Percentiles rank a stretch among this genome's conserved stretches.
phyloP scores from a whole-genome alignment of 1,284 basidiomycete genomes.

The Coniferiporia weirii region DNA sequence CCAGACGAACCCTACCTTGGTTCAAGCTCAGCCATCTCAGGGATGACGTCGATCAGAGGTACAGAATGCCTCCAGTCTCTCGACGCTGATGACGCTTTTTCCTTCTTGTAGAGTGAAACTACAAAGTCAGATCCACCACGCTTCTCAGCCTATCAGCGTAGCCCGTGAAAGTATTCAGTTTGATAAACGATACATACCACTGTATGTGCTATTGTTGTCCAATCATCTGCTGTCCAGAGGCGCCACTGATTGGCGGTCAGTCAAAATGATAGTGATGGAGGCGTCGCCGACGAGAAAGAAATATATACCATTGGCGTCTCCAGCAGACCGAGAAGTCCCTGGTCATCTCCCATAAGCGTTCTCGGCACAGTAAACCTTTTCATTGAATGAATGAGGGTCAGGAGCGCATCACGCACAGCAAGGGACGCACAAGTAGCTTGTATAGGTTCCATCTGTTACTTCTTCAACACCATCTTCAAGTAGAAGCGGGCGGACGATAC shows the following conservation, averaged over 20 bases:
- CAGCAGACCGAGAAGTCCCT: neutral
- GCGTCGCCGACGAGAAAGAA: neutral
- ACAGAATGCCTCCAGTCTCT: neutral
- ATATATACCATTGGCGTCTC: neutral
- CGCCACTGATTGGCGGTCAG: neutral
- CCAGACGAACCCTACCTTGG: neutral
- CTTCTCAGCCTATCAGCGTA: neutral
- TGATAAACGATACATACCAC: neutral
- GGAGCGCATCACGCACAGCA: neutral
- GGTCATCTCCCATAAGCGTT: neutral
- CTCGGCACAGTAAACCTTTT: neutral
- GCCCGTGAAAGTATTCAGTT: no score
- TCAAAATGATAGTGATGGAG: neutral
- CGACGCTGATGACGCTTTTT: no score
- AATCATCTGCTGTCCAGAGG: slow-evolving; percentile 8
- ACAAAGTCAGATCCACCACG: neutral
- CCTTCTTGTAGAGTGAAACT: neutral
- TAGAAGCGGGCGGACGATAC: slow-evolving; percentile 31
- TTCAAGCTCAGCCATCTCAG: neutral
- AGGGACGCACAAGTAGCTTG: slow-evolving; percentile 4
- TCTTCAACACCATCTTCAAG: neutral
- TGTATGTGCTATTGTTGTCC: neutral
- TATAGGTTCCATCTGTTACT: neutral
- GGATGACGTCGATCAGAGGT: neutral
- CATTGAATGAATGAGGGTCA: neutral